These are phyloP conservation scores for Thalassiosira pacifica DNA, from an alignment of 352 stramenopile genomes.

Conservation along the genomic window DNA sequence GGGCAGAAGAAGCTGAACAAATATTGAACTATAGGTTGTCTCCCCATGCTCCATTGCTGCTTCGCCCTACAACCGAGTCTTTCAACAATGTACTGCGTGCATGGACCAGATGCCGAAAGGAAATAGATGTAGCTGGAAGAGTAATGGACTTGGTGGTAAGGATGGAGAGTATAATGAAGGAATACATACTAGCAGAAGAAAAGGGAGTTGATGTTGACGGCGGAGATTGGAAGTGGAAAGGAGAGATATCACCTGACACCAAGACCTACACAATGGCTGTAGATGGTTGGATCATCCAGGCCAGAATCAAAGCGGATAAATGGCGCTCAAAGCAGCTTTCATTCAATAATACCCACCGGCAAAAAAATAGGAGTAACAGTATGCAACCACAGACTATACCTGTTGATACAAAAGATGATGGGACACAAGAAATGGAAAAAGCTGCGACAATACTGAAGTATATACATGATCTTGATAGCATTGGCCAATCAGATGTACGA, in stretches of 20 bases:
- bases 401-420: constrained; percentile 24
- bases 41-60: constrained; percentile 24
- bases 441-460: constrained; percentile 68
- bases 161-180: constrained; percentile 76
- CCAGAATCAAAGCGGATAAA: constrained; percentile 61
- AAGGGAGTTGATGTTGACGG: constrained; percentile 54
- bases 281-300: constrained; percentile 66
- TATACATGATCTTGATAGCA: constrained; percentile 64
- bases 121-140: constrained; percentile 51
- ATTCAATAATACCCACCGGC: constrained; percentile 41
- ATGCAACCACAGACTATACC: background rate
- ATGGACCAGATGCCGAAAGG: constrained; percentile 74
- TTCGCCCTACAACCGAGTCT: constrained; percentile 74
- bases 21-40: constrained; percentile 68
- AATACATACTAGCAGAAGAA: constrained; percentile 41
- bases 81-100: constrained; percentile 82
- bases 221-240: constrained; percentile 64
- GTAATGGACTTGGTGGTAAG: constrained; percentile 65
- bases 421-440: constrained; percentile 68
- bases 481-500: constrained; percentile 61
- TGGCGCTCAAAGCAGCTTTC: constrained; percentile 39
- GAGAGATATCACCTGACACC: constrained; percentile 60
- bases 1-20: constrained; percentile 68
- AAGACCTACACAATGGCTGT: constrained; percentile 82
- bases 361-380: constrained; percentile 18